These are phyloP conservation scores for Glaciozyma martinii DNA, from an alignment of 768 basidiomycete genomes.

Conservation along the genomic window DNA sequence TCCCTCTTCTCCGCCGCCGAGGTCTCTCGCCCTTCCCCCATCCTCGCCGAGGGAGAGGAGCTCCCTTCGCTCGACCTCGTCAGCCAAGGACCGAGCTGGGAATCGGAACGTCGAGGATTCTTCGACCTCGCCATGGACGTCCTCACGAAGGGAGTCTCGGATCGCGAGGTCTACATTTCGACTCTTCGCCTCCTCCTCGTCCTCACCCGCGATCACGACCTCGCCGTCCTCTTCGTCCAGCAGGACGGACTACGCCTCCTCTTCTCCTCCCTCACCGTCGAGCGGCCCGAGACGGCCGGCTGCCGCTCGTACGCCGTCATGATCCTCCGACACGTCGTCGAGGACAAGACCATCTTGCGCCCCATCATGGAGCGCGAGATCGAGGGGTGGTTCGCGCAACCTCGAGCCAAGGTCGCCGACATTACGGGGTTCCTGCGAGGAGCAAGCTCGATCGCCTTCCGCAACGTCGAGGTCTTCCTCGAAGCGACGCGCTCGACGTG, in stretches of 20 bases:
- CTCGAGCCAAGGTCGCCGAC: conserved; percentile 50
- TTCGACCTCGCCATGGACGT: conserved; percentile 70
- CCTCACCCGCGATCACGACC: conserved; percentile 61
- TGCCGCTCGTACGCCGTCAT: conserved; percentile 76
- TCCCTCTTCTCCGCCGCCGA: conserved; percentile 67
- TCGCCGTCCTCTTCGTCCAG: conserved; percentile 61
- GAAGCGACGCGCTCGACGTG: conserved; percentile 62
- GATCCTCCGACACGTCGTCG: conserved; percentile 84
- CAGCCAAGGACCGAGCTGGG: conserved; percentile 50
- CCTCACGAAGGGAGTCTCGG: conserved; percentile 55
- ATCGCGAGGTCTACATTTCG: conserved; percentile 72
- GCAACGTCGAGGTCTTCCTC: conserved; percentile 69
- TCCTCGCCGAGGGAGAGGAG: conserved; percentile 63
- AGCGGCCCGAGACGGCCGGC: conserved; percentile 50
- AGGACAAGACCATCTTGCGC: conserved; percentile 58
- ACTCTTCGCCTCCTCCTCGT: conserved; percentile 72
- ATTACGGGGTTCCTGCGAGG: conserved; percentile 62
- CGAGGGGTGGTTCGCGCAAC: conserved; percentile 61
- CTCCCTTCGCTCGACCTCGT: conserved; percentile 41
- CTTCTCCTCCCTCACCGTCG: conserved; percentile 55
- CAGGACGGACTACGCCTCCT: conserved; percentile 56
- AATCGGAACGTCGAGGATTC: conserved; percentile 55
- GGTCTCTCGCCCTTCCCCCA: conserved; percentile 54
- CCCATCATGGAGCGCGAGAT: conserved; percentile 73
- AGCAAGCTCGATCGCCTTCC: conserved; percentile 67